Evolutionary conservation across 345 rosid species (phyloP).

Genomic region (Boechera stricta): DNA sequence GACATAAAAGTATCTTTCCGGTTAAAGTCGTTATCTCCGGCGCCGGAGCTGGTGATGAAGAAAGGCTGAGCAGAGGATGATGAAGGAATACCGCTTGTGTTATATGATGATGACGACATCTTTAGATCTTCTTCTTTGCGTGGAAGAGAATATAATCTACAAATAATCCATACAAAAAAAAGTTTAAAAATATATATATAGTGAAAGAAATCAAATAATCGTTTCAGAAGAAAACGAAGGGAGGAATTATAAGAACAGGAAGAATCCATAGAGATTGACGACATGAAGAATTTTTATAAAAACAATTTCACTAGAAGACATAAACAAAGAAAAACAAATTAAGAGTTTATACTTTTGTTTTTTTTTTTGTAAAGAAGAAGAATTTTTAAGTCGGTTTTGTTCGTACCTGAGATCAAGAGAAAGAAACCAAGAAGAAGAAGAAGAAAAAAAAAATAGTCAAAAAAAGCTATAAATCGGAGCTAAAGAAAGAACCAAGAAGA

Average conservation of each 20-base stretch:
- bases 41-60: slow-evolving; percentile 41
- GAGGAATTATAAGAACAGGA: slow-evolving; percentile 41
- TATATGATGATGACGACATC: slow-evolving; percentile 55
- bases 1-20: slow-evolving; percentile 54
- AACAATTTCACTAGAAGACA: slow-evolving; percentile 47
- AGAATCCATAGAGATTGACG: slow-evolving; percentile 49
- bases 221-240: slow-evolving; percentile 46
- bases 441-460: slow-evolving; percentile 6
- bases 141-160: slow-evolving; percentile 39
- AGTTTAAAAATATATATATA: neutral
- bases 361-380: slow-evolving; percentile 42
- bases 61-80: slow-evolving; percentile 47
- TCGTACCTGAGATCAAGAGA: slow-evolving; percentile 53
- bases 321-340: slow-evolving; percentile 39
- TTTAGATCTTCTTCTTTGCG: slow-evolving; percentile 43
- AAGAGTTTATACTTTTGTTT: slow-evolving; percentile 29
- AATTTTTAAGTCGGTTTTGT: slow-evolving; percentile 5
- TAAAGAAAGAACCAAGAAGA: slow-evolving; percentile 52
- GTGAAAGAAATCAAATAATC: slow-evolving; percentile 26
- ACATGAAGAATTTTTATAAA: slow-evolving; percentile 43
- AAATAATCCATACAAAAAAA: slow-evolving; percentile 2
- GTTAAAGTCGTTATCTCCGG: slow-evolving; percentile 49
- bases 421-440: slow-evolving; percentile 56
- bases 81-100: slow-evolving; percentile 42
- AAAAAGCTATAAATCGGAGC: slow-evolving; percentile 40